Evolutionary conservation across 257 asterid species (phyloP).

Genomic region (Solanum habrochaites): DNA sequence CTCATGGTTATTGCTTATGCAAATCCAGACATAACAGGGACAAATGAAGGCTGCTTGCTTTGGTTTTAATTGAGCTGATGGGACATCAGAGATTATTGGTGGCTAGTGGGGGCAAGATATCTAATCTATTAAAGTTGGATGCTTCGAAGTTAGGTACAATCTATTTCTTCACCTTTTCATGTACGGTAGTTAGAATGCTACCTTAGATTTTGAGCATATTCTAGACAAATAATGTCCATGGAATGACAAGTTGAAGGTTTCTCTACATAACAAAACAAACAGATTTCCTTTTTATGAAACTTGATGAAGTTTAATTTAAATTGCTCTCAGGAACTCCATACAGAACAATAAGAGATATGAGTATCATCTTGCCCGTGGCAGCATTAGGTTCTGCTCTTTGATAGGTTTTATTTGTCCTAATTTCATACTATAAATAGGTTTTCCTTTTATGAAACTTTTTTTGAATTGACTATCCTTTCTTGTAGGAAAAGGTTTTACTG

Average conservation of each 20-base stretch:
- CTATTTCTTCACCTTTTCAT: not conserved
- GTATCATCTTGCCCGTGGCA: not conserved
- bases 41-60: not conserved
- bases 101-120: not conserved
- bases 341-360: not conserved
- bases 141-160: not conserved
- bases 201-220: not conserved
- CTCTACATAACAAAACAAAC: not conserved
- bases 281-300: not conserved
- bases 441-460: too few species aligned
- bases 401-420: too few species aligned
- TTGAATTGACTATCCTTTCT: too few species aligned
- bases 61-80: not conserved
- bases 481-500: too few species aligned
- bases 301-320: not conserved
- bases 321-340: not conserved
- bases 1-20: not conserved
- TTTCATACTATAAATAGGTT: too few species aligned
- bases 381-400: not conserved
- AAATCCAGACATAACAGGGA: not conserved
- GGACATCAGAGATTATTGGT: not conserved
- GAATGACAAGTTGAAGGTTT: not conserved
- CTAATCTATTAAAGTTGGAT: not conserved
- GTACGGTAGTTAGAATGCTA: not conserved
- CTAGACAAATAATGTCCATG: not conserved